Evolutionary conservation across 257 asterid species (phyloP).

Genomic region (Asclepias syriaca): DNA sequence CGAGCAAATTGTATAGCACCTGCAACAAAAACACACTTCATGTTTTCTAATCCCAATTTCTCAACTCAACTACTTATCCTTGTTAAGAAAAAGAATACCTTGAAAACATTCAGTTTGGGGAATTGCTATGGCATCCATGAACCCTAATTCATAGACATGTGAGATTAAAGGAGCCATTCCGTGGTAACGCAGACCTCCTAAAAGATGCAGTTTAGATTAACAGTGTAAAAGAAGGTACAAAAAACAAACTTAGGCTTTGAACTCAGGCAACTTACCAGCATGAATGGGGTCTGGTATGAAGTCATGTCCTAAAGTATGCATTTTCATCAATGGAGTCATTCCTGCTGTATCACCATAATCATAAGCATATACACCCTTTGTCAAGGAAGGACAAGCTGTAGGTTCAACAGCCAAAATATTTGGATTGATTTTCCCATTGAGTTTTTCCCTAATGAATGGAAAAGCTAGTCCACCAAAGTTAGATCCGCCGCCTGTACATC

Average conservation of each 20-base stretch:
- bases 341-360: constrained; percentile 96
- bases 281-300: constrained; percentile 92
- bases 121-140: constrained; percentile 69
- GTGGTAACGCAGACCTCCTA: constrained; percentile 93
- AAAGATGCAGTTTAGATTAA: neutral
- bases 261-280: constrained; percentile 42
- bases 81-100: constrained; percentile 31
- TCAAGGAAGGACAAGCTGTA: constrained; percentile 88
- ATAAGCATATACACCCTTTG: constrained; percentile 83
- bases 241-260: neutral
- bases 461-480: constrained; percentile 91
- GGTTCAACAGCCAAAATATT: constrained; percentile 80
- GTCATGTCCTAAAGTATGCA: constrained; percentile 97
- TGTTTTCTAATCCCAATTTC: neutral
- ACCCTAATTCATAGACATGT: constrained; percentile 72
- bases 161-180: constrained; percentile 97
- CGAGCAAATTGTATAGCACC: constrained; percentile 90
- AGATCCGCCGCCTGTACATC: constrained; percentile 93
- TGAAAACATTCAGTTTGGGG: constrained; percentile 88
- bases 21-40: constrained; percentile 15
- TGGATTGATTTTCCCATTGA: constrained; percentile 69
- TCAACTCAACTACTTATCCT: neutral
- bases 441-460: constrained; percentile 82
- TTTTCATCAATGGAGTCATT: constrained; percentile 95
- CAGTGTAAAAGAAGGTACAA: neutral